These are phyloP conservation scores for Chlorophyllum brunneum DNA, from an alignment of 768 basidiomycete genomes.

Conservation along the genomic window DNA sequence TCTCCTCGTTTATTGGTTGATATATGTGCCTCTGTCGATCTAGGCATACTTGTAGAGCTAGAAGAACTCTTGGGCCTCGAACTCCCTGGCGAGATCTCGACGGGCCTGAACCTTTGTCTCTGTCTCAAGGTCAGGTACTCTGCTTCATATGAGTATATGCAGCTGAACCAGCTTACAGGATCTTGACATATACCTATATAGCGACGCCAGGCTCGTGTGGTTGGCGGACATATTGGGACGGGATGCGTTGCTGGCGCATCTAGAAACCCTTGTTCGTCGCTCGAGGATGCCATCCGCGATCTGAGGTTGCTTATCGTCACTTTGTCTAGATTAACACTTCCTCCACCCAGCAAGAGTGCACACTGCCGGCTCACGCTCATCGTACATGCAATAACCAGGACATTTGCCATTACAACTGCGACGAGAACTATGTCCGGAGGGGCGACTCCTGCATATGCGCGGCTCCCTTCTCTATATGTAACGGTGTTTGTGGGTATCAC, in stretches of 20 bases:
- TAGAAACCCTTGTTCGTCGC: constrained; percentile 23
- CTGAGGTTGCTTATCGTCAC: not conserved
- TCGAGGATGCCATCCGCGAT: not conserved
- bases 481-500: constrained; percentile 34
- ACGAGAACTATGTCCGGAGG: constrained; percentile 21
- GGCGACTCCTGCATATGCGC: constrained; percentile 34
- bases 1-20: constrained; percentile 26
- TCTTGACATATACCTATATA: constrained; percentile 29
- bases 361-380: constrained; percentile 27
- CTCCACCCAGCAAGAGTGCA: constrained; percentile 27
- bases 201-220: constrained; percentile 22
- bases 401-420: constrained; percentile 34
- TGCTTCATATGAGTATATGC: not conserved
- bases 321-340: constrained; percentile 25
- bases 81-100: constrained; percentile 18
- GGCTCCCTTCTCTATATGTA: constrained; percentile 32
- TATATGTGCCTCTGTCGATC: constrained; percentile 27
- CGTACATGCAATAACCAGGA: constrained; percentile 27
- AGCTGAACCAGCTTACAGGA: constrained; percentile 19
- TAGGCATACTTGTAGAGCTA: constrained; percentile 21
- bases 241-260: constrained; percentile 17
- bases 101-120: constrained; percentile 30
- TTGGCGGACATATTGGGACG: constrained; percentile 25
- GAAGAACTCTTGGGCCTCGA: constrained; percentile 21
- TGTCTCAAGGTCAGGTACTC: constrained; percentile 33